phyloP scores from a whole-genome alignment of 2,329 filamentous ascomycete species.

The Colletotrichum sp. region DNA sequence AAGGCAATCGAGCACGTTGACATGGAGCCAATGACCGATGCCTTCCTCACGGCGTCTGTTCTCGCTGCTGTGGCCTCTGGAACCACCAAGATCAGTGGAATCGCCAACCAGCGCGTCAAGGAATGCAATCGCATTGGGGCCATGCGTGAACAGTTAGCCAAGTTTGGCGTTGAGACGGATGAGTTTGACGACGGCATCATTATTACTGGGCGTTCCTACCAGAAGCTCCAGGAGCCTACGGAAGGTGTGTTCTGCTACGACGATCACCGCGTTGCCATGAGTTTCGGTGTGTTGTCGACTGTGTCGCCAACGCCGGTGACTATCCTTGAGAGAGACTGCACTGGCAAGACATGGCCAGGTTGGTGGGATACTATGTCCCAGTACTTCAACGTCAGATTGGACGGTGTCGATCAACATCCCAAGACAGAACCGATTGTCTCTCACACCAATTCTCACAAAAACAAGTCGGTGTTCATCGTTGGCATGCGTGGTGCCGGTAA shows the following conservation, averaged over 20 bases:
- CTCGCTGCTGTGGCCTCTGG: constrained; percentile 87
- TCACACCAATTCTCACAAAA: constrained; percentile 28
- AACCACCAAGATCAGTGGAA: constrained; percentile 86
- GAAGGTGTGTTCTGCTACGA: constrained; percentile 89
- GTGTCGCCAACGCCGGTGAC: constrained; percentile 74
- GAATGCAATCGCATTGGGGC: constrained; percentile 96
- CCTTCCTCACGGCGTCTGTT: constrained; percentile 93
- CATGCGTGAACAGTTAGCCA: constrained; percentile 93
- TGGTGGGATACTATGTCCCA: constrained; percentile 94
- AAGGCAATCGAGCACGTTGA: constrained; percentile 83
- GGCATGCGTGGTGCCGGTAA: constrained; percentile 98
- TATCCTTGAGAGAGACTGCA: constrained; percentile 89
- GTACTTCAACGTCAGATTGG: constrained; percentile 77
- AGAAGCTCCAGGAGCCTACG: constrained; percentile 57
- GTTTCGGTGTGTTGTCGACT: constrained; percentile 87
- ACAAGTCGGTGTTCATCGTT: constrained; percentile 87
- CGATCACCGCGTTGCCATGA: constrained; percentile 98
- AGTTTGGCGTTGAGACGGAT: constrained; percentile 86
- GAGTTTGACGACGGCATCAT: constrained; percentile 97
- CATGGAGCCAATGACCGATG: constrained; percentile 99
- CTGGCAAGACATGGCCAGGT: constrained; percentile 97
- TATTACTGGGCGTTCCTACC: constrained; percentile 58
- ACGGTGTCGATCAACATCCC: constrained; percentile 68
- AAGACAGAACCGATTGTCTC: neutral
- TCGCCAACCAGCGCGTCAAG: constrained; percentile 97